Conservation (phyloP, 352 stramenopile genomes). For the Globisporangium emineosum region DNA sequence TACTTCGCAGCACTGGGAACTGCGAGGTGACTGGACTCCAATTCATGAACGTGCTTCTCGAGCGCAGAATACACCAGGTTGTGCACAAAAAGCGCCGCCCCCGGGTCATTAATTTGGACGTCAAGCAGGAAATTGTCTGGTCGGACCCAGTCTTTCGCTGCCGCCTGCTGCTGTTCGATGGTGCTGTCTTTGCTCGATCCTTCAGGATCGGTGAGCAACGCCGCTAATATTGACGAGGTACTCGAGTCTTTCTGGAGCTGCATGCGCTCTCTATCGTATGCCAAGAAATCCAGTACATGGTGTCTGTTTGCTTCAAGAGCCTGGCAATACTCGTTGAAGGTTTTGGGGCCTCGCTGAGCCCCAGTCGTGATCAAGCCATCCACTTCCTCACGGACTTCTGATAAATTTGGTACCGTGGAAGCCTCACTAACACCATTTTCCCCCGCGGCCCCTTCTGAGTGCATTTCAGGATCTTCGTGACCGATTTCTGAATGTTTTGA, state of each 20-base stretch:
- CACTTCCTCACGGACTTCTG: conserved; percentile 9
- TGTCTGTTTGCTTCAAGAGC: conserved; percentile 23
- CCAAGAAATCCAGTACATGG: conserved; percentile 25
- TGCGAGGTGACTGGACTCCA: conserved; percentile 54
- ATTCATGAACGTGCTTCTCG: conserved; percentile 63
- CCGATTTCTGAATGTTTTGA: neutral
- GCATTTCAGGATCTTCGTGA: neutral
- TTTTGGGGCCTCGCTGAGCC: conserved; percentile 7
- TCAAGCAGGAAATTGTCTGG: conserved; percentile 58
- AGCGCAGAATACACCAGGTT: conserved; percentile 43
- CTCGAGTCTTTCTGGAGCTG: neutral
- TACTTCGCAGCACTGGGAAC: conserved; percentile 64
- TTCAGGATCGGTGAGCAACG: neutral
- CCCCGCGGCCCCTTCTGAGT: neutral
- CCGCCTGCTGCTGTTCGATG: neutral
- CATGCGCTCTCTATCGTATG: conserved; percentile 1
- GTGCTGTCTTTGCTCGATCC: neutral
- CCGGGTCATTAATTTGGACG: conserved; percentile 41
- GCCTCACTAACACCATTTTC: neutral
- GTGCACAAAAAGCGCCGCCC: conserved; percentile 54
- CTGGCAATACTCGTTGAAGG: conserved; percentile 29
- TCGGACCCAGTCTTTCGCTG: conserved; percentile 25
- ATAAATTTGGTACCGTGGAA: neutral
- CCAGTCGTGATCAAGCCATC: conserved; percentile 4
- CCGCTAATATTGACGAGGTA: neutral